Evolutionary conservation across 352 stramenopile species (phyloP), one percentile per base, ranked within the genome.

Genomic region (Proteromonas lacertae): DNA sequence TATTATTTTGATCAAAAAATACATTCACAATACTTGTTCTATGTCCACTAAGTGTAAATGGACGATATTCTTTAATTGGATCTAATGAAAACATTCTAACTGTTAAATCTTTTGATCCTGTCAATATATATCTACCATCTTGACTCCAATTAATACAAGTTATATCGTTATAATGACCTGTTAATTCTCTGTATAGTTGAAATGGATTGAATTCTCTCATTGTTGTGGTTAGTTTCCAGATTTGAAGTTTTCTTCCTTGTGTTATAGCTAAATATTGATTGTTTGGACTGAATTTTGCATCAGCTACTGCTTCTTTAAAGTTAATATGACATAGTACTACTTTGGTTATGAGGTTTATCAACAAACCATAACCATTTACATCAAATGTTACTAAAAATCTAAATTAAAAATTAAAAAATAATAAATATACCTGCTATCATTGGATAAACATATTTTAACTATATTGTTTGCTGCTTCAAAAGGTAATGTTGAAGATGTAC

Each of bases 311-410:
- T 36, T 69, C 63, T 44, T 79, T 78, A 38, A 89, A 84, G 48
- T 84, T 69, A 51, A 87, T 81, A 36, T 68, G 66, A 48, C 84
- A 75, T 18, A 89, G 53, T 34, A 89, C 64, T 4, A 69, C 55
- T 23, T 59, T 56, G 10, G 69, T 69, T 40, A 58, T 60, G 25
- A 84, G 54, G 51, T 83, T 79, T 22, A 83, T 55, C 29, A 83
- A 51, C 29, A 83, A 41, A 35, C 52, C 72, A 34, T 68, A 62
- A 16, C 73, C 73, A 22, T 89, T 71, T 17, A 51, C 33, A 35
- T 56, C 72, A 28, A 84, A 57, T 9, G 64, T 61, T 13, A 84
- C 35, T 32, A 88, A 52, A 28, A 83, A 52, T 1, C 66, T 51
- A 33, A 68, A 72, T 45, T 81, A 62, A 34, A 66, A 58, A 26